phyloP scores from a whole-genome alignment of 768 basidiomycete species.

The Roridomyces roridus region DNA sequence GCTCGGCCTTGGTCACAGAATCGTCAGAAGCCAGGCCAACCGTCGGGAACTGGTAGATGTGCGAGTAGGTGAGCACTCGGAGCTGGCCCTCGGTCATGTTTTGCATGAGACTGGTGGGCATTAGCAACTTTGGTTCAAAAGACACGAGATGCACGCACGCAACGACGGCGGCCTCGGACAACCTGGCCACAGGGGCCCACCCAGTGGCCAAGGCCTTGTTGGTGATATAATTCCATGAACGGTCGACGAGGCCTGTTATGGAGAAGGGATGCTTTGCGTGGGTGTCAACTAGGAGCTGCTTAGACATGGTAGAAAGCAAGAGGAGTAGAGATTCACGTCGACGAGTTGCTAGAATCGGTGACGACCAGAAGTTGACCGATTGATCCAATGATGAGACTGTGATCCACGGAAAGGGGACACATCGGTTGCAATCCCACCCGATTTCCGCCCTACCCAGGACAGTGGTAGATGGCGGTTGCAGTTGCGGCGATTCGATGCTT shows the following conservation, averaged over 20 bases:
- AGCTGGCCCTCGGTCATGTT: conserved; percentile 56
- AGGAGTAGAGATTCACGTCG: neutral
- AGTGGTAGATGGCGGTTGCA: too few relatives aligned
- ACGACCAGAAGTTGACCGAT: neutral
- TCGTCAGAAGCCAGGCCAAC: conserved; percentile 25
- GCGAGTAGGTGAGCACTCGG: conserved; percentile 48
- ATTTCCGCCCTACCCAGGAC: too few relatives aligned
- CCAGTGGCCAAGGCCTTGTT: conserved; percentile 49
- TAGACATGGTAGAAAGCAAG: conserved; percentile 35
- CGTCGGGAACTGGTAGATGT: conserved; percentile 52
- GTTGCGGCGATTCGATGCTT: too few relatives aligned
- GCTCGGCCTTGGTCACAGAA: conserved; percentile 44
- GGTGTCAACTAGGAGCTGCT: conserved; percentile 44
- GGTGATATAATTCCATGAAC: conserved; percentile 45
- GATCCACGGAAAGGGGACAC: too few relatives aligned
- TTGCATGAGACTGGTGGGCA: conserved; percentile 43
- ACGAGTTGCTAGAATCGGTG: neutral
- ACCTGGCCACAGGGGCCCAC: conserved; percentile 48
- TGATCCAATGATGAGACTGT: too few relatives aligned
- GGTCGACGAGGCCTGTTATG: conserved; percentile 46
- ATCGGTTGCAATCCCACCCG: too few relatives aligned
- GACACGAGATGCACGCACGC: conserved; percentile 40
- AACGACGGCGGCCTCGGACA: conserved; percentile 53
- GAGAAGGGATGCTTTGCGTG: conserved; percentile 52
- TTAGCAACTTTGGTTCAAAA: neutral